Evolutionary conservation across 495 filamentous ascomycete species (phyloP), one percentile per base, ranked within the genome.

Genomic region (Tuber brumale): DNA sequence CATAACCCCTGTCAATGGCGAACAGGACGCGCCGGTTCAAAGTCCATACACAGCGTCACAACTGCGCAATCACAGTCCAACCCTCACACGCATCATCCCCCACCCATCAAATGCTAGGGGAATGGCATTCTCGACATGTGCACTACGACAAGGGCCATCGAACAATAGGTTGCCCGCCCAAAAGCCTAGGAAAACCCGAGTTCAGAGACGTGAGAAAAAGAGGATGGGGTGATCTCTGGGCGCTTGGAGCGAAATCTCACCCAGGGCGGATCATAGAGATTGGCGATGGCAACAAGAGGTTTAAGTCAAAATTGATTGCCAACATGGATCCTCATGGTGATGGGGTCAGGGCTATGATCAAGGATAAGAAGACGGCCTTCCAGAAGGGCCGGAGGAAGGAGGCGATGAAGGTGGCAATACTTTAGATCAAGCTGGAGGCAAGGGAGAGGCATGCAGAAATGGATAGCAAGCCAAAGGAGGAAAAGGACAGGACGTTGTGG

Each of bases 181-280:
- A 89, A 74, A 93, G 90, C 61, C 97, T 90, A 84, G 90, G 91
- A 77, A 90, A 88, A 75, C 88, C 90, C 78, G 93, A 93, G 3
- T 97, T 92, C 85, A 91, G 90, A 69, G 95, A 98, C 82, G 95
- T 95, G 39, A 89, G 95, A 75, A 99, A 98, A 83, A 88, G 91
- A 0, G 84, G 84, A 61, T 98, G 95, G 95, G 95, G 95, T 66
- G 95, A 99, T 84, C 85, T 97, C 27, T 99, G 95, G 95, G 94
- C 94, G 9, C 86, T 99, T 6, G 95, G 95, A 1, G 94, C 94
- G 9, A 99, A 97, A 88, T 95, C 93, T 0, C 87, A 92, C 66
- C 87, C 91, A 1, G 77, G 80, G 6, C 85, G 92, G 75, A 87
- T 84, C 61, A 83, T 93, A 69, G 88, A 89, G 74, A 82, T 82